These are phyloP conservation scores for Spirogloea muscicola DNA, from an alignment of 139 green algal genomes.

Conservation along the genomic window DNA sequence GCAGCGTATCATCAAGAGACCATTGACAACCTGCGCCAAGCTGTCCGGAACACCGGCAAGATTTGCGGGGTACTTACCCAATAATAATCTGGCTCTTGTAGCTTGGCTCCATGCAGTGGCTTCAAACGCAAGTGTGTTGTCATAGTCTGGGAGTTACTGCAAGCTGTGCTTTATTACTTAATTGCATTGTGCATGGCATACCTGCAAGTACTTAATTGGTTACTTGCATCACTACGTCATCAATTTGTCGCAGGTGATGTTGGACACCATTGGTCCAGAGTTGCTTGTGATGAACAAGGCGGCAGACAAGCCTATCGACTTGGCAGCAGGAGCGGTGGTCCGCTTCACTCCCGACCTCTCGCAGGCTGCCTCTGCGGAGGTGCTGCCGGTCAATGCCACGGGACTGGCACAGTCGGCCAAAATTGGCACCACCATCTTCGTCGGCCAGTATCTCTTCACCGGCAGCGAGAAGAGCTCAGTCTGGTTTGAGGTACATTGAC, in stretches of 20 bases:
- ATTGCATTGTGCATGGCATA: no score
- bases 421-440: slow-evolving; percentile 34
- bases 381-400: slow-evolving; percentile 23
- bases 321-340: slow-evolving; percentile 15
- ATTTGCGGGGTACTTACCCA: slow-evolving; percentile 39
- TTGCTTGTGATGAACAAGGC: slow-evolving; percentile 25
- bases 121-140: no score
- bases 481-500: slow-evolving; percentile 27
- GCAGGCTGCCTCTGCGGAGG: neutral
- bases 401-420: slow-evolving; percentile 41
- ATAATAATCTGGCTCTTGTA: no score
- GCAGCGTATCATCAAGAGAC: slow-evolving; percentile 48
- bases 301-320: slow-evolving; percentile 11
- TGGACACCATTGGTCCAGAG: slow-evolving; percentile 45
- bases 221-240: no score
- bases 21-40: slow-evolving; percentile 40
- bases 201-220: no score
- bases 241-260: slow-evolving; percentile 91
- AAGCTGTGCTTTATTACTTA: no score
- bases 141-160: no score
- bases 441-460: slow-evolving; percentile 54
- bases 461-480: slow-evolving; percentile 50
- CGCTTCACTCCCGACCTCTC: slow-evolving; percentile 14
- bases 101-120: no score
- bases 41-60: slow-evolving; percentile 39